Evolutionary conservation across 306 rosid genomes (phyloP), one percentile per base, ranked within the genome.

Genomic region (Malus sylvestris): DNA sequence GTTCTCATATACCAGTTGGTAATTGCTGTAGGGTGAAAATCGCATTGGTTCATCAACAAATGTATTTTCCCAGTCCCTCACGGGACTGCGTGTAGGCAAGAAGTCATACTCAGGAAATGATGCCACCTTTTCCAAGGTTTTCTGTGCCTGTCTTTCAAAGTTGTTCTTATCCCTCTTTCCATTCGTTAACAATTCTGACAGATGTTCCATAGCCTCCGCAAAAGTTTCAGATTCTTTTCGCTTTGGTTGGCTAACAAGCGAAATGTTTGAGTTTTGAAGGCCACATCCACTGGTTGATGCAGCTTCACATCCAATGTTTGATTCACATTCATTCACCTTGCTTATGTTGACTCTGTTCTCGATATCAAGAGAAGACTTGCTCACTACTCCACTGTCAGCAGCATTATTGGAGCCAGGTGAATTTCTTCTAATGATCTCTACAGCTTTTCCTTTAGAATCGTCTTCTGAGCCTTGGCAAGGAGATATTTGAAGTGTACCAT

Each of bases 271-370:
- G 82, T 72, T 82, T 59, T 76, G 62, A 66, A 63, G 51, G 55
- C 67, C 44, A 78, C 75, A 80, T 78, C 73, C 89, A 65, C 82
- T 79, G 44, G 76, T 81, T 59, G 90, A 82, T 76, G 81, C 82
- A 16, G 75, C 72, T 76, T 84, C 87, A 55, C 74, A 72, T 57
- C 86, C 77, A 67, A 71, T 76, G 30, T 82, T 74, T 68, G 63
- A 81, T 76, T 81, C 81, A 77, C 75, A 79, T 58, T 79, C 86
- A 70, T 78, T 79, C 51, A 77, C 68, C 81, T 49, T 74, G 49
- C 57, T 77, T 38, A 16, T 64, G 68, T 73, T 76, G 62, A 73
- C 81, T 68, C 77, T 80, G 75, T 52, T 79, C 30, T 49, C 70
- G 62, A 62, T 63, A 65, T 85, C 85, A 70, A 67, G 74, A 44